phyloP scores from a whole-genome alignment of 1,284 basidiomycete genomes.

The Clitocybe nebularis region DNA sequence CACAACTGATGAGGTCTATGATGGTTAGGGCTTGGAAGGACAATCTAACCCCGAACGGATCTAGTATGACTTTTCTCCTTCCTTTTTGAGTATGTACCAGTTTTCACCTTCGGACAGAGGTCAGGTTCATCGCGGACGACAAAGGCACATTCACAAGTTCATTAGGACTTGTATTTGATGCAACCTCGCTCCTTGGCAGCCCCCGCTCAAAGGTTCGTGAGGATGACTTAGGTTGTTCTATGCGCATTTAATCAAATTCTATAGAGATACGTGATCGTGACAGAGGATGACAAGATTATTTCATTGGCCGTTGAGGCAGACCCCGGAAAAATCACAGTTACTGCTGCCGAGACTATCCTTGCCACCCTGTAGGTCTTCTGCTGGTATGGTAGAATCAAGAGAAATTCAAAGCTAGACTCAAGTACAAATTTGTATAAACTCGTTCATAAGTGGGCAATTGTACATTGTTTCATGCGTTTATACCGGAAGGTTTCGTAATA shows the following conservation, averaged over 20 bases:
- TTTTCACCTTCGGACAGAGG: slow-evolving; percentile 28
- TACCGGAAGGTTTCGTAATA: too few species aligned
- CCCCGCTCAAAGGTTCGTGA: slow-evolving; percentile 59
- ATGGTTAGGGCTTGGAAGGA: slow-evolving; percentile 67
- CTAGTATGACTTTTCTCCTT: slow-evolving; percentile 38
- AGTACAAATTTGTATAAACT: too few species aligned
- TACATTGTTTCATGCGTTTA: too few species aligned
- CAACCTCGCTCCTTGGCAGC: slow-evolving; percentile 54
- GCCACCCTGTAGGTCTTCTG: too few species aligned
- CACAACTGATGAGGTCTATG: slow-evolving; percentile 3
- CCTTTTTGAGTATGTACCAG: too few species aligned
- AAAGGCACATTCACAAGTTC: slow-evolving; percentile 51
- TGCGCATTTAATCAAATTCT: slow-evolving; percentile 2
- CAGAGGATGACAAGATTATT: slow-evolving; percentile 51
- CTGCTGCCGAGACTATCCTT: slow-evolving; percentile 55
- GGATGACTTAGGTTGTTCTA: slow-evolving; percentile 6
- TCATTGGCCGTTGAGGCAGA: slow-evolving; percentile 57
- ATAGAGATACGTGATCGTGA: slow-evolving; percentile 56
- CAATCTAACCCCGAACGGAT: slow-evolving; percentile 50
- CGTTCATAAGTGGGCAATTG: too few species aligned
- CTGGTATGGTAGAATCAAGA: too few species aligned
- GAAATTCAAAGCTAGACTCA: too few species aligned
- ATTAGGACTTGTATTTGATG: slow-evolving; percentile 66
- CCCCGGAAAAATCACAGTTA: slow-evolving; percentile 52
- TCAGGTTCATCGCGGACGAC: slow-evolving; percentile 70